A percentile compares a stretch with the other conserved stretches of the same genome.
phyloP scores from a whole-genome alignment of 202 grass and related monocot species.

The Schoenoplectus triqueter region DNA sequence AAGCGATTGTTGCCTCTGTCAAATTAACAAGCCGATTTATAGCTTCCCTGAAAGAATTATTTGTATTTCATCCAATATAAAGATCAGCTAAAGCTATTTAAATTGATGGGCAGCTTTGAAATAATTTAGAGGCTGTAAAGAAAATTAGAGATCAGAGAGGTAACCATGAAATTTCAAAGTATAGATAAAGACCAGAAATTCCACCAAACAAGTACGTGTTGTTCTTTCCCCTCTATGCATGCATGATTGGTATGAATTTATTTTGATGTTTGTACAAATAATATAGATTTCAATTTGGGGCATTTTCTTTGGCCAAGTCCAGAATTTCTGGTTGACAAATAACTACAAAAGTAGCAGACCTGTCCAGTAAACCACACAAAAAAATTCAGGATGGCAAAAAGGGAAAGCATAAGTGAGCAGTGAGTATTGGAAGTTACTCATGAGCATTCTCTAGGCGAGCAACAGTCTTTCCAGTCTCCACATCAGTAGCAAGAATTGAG shows the following conservation, averaged over 20 bases:
- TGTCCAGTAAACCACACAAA: not conserved
- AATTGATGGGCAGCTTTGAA: not conserved
- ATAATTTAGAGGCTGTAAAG: not conserved
- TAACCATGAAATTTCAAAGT: not conserved
- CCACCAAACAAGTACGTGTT: not conserved
- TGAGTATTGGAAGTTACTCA: constrained; percentile 39
- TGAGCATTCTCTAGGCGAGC: constrained; percentile 73
- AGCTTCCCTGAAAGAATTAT: constrained; percentile 49
- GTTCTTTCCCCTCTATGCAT: not conserved
- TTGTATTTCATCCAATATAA: constrained; percentile 1
- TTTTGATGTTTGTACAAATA: not conserved
- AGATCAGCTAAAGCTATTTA: not conserved
- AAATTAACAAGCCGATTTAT: constrained; percentile 81
- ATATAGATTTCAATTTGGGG: not conserved
- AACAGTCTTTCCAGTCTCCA: constrained; percentile 71
- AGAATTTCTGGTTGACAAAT: not conserved
- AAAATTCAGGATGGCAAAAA: not conserved
- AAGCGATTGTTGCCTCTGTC: constrained; percentile 76
- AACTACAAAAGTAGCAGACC: not conserved
- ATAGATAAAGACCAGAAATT: not conserved
- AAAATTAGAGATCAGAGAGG: not conserved
- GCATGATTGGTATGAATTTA: not conserved
- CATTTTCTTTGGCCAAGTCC: not conserved
- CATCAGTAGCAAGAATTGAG: constrained; percentile 68
- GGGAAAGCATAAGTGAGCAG: not conserved